Evolutionary conservation across 2,329 filamentous ascomycete species (phyloP), one percentile per base, ranked within the genome.

Genomic region (Botryotinia narcissicola): DNA sequence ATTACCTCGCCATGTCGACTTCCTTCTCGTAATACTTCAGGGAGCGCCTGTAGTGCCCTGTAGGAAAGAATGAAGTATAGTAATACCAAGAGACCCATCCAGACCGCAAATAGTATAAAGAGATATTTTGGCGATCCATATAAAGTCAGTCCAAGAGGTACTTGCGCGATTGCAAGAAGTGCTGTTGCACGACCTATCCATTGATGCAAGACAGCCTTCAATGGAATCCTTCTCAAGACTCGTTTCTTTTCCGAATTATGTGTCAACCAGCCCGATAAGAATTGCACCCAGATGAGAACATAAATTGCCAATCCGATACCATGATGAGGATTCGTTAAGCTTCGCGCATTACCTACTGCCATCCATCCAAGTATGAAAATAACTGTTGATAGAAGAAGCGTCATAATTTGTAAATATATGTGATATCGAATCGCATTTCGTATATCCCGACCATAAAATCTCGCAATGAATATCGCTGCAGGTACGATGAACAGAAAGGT

Each of bases 41-140:
- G 73, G 64, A 75, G 60, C 84, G 76, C 87, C 84, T 88, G 82
- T 83, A 90, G 82, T 84, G 91, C 82, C 63, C 89, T 86, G 82
- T 93, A 97, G 76, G 91, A 92, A 48, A 97, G 85, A 72, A 95
- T 85, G 78, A 98, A 97, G 82, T 94, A 98, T 22, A 90, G 76
- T 2, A 94, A 79, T 25, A 98, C 77, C 48, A 98, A 84, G 29
- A 92, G 86, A 42, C 89, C 88, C 81, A 92, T 91, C 86, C 92
- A 95, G 0, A 98, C 76, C 0, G 95, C 88, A 80, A 92, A 99
- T 5, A 98, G 85, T 70, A 99, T 90, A 81, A 98, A 99, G 5
- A 95, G 87, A 54, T 88, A 89, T 79, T 92, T 90, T 8, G 96
- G 95, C 44, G 95, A 97, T 9, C 96, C 96, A 79, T 98, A 99